Evolutionary conservation across 2,329 filamentous ascomycete species (phyloP).

Genomic region (Ophiostoma angusticollis): DNA sequence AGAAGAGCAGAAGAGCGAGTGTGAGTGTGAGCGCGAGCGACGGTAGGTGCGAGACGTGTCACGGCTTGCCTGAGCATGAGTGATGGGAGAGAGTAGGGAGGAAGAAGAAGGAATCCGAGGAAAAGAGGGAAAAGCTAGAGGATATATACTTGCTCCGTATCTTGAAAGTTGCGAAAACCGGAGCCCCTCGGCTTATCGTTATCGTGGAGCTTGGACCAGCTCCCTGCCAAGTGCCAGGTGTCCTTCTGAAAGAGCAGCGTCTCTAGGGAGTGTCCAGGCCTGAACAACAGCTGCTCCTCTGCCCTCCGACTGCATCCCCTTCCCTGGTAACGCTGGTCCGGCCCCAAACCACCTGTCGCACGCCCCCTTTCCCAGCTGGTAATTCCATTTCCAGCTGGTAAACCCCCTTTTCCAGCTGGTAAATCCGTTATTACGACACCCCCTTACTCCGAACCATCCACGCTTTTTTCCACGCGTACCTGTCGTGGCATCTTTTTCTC

Average conservation of each 20-base stretch:
- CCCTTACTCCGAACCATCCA: neutral
- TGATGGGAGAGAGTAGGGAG: neutral
- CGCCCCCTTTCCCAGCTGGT: slow-evolving; percentile 4
- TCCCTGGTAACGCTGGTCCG: no score
- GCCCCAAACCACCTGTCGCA: neutral
- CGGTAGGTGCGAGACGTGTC: slow-evolving; percentile 1
- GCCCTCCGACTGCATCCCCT: neutral
- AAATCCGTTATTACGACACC: slow-evolving; percentile 1
- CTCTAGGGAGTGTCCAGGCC: no score
- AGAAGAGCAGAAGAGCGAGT: neutral
- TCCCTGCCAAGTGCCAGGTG: slow-evolving; percentile 7
- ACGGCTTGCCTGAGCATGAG: slow-evolving; percentile 8
- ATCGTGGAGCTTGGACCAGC: slow-evolving; percentile 12
- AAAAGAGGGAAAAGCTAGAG: neutral
- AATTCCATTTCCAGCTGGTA: no score
- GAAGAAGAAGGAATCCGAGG: neutral
- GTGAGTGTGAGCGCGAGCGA: slow-evolving; percentile 2
- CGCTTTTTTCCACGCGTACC: slow-evolving; percentile 2
- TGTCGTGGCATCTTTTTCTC: neutral
- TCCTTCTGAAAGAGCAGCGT: slow-evolving; percentile 1
- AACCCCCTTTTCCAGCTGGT: no score
- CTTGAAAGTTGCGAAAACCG: no score
- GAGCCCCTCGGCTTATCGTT: slow-evolving; percentile 8
- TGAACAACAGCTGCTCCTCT: no score
- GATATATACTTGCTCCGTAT: neutral